Evolutionary conservation across 2,329 filamentous ascomycete genomes (phyloP).

Genomic region (Chlorencoelia australis): DNA sequence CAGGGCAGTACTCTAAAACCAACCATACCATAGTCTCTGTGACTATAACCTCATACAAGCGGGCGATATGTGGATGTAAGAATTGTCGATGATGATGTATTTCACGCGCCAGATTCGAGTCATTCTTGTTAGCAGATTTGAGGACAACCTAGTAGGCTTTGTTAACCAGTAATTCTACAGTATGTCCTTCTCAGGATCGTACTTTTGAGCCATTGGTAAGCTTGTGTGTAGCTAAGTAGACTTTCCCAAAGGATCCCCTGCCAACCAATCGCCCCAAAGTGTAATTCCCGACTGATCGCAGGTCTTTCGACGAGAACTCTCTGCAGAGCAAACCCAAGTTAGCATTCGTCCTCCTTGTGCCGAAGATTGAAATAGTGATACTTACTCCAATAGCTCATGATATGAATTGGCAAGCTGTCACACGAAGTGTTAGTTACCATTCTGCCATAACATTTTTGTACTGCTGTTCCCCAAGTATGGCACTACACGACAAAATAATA

Average conservation of each 20-base stretch:
- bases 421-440: background rate
- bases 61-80: constrained; percentile 90
- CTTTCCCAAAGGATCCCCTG: constrained; percentile 96
- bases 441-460: too few relatives aligned
- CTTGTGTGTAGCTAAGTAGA: constrained; percentile 92
- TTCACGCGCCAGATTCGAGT: constrained; percentile 89
- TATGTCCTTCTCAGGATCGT: constrained; percentile 22
- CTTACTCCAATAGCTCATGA: constrained; percentile 88
- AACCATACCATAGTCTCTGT: constrained; percentile 94
- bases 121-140: constrained; percentile 93
- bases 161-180: constrained; percentile 7
- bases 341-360: constrained; percentile 10
- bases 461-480: too few relatives aligned
- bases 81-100: constrained; percentile 99
- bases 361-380: constrained; percentile 12
- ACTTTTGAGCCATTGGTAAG: constrained; percentile 98
- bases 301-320: constrained; percentile 87
- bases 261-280: constrained; percentile 84
- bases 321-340: constrained; percentile 36
- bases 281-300: constrained; percentile 92
- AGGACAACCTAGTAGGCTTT: constrained; percentile 66
- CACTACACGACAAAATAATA: too few relatives aligned
- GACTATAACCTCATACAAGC: constrained; percentile 95
- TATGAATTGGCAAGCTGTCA: constrained; percentile 89
- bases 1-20: constrained; percentile 90